A percentile compares a stretch with the other conserved stretches of the same genome.
Conservation (phyloP, 768 basidiomycete genomes). For the Boletus barrowsii region DNA sequence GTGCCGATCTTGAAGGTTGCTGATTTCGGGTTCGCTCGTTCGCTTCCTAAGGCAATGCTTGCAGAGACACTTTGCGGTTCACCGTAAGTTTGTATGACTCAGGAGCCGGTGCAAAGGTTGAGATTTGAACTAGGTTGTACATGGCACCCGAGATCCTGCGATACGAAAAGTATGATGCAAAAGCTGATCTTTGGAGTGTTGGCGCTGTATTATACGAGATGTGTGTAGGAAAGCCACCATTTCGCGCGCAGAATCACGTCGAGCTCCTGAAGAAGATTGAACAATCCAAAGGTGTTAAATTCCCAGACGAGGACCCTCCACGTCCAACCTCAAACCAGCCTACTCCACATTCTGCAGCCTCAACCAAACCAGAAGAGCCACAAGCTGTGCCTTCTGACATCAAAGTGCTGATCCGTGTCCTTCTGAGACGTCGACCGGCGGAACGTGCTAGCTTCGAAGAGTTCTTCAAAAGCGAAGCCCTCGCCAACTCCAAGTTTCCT, state of each 20-base stretch:
- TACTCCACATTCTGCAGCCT: conserved; percentile 13
- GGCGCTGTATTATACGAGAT: conserved; percentile 97
- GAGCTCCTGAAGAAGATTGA: conserved; percentile 94
- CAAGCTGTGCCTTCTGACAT: conserved; percentile 72
- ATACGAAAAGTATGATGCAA: conserved; percentile 97
- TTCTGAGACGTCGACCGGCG: conserved; percentile 79
- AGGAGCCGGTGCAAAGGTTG: neutral
- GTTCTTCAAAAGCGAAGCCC: conserved; percentile 81
- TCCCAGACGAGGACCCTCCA: conserved; percentile 83
- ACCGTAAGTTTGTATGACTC: conserved; percentile 56
- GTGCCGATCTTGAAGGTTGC: conserved; percentile 96
- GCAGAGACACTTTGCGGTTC: conserved; percentile 98
- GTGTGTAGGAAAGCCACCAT: conserved; percentile 89
- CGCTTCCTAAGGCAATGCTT: conserved; percentile 87
- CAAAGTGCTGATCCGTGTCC: conserved; percentile 80
- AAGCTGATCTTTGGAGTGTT: conserved; percentile 97
- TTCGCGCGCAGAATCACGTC: conserved; percentile 93
- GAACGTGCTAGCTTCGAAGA: conserved; percentile 89
- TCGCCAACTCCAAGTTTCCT: conserved; percentile 76
- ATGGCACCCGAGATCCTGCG: conserved; percentile 99
- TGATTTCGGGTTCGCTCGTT: conserved; percentile 97
- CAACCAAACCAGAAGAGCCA: conserved; percentile 43
- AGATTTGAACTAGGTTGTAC: conserved; percentile 60
- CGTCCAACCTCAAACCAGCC: conserved; percentile 37
- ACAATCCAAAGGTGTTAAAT: conserved; percentile 84